Evolutionary conservation across 345 rosid genomes (phyloP).

Genomic region (Microcos paniculata): DNA sequence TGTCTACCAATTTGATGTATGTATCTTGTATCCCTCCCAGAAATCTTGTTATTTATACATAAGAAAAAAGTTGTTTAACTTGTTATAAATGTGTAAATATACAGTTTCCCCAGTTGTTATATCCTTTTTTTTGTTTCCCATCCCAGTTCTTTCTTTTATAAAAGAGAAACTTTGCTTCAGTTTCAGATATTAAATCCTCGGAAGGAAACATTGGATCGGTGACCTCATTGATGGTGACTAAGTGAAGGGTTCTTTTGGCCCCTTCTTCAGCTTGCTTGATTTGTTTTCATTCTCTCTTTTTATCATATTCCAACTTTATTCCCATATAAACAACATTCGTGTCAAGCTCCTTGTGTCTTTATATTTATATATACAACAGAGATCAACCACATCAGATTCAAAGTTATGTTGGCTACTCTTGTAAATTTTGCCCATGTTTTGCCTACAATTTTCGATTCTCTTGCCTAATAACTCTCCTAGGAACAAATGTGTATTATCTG

Average conservation of each 20-base stretch:
- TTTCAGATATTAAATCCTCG: background rate
- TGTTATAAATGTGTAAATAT: slow-evolving; percentile 42
- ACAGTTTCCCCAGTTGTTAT: slow-evolving; percentile 22
- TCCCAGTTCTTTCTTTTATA: background rate
- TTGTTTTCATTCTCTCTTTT: slow-evolving; percentile 8
- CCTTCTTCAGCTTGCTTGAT: background rate
- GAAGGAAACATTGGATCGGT: background rate
- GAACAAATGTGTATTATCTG: background rate
- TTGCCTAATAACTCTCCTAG: background rate
- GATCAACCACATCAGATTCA: background rate
- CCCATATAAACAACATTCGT: background rate
- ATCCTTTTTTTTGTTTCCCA: slow-evolving; percentile 13
- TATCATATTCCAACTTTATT: background rate
- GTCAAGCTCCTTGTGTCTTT: background rate
- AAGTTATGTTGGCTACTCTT: background rate
- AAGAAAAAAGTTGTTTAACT: slow-evolving; percentile 30
- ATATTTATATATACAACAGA: background rate
- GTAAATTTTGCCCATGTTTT: background rate
- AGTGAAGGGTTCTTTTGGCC: slow-evolving; percentile 22
- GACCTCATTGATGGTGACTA: slow-evolving; percentile 23
- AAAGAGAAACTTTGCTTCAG: slow-evolving; percentile 1
- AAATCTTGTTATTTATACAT: slow-evolving; percentile 42
- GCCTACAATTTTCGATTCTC: background rate
- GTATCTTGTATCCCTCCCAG: slow-evolving; percentile 31
- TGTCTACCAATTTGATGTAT: slow-evolving; percentile 44